phyloP scores from a whole-genome alignment of 306 rosid species.

The Herpetospermum pedunculosum region DNA sequence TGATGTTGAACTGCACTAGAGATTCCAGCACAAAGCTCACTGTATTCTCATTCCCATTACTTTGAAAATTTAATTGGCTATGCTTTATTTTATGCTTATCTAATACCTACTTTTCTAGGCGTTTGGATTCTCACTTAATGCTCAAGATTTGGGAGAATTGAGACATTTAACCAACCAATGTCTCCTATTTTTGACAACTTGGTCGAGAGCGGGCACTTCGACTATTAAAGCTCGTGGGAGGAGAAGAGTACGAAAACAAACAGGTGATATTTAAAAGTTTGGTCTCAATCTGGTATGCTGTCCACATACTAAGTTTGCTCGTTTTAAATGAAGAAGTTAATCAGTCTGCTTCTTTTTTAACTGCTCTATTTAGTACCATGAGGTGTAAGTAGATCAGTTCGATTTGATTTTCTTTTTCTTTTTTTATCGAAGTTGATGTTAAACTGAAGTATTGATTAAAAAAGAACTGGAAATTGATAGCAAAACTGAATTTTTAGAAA shows the following conservation, averaged over 20 bases:
- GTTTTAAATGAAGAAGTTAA: not conserved
- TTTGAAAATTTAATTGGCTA: constrained; percentile 1
- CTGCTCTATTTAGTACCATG: not conserved
- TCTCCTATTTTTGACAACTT: not conserved
- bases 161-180: constrained; percentile 23
- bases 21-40: constrained; percentile 14
- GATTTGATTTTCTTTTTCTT: not conserved
- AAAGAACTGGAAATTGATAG: not conserved
- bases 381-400: not conserved
- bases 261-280: not conserved
- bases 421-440: not conserved
- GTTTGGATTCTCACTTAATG: constrained; percentile 40
- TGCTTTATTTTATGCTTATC: not conserved
- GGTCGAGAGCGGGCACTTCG: not conserved
- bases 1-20: not conserved
- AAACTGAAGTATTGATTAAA: not conserved
- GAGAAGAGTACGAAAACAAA: not conserved
- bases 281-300: not conserved
- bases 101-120: constrained; percentile 18
- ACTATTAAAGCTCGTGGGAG: not conserved
- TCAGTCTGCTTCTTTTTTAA: not conserved
- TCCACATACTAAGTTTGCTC: not conserved
- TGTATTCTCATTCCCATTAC: constrained; percentile 12
- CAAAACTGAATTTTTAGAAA: not conserved
- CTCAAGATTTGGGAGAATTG: constrained; percentile 40